phyloP scores from a whole-genome alignment of 106 monocot species.

The Acorus gramineus region DNA sequence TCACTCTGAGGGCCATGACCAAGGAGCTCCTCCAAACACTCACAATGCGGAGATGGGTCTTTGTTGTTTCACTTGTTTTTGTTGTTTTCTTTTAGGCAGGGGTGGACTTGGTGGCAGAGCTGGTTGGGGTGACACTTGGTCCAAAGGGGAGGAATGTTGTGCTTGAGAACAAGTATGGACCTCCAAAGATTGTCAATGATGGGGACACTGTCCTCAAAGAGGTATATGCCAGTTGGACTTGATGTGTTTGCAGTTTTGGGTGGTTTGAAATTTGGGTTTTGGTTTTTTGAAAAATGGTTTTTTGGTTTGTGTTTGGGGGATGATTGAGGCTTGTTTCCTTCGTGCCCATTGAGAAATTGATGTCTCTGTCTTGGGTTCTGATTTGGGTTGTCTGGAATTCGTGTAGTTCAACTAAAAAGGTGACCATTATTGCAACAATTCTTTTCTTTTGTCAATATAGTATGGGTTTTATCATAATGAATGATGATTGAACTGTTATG shows the following conservation, averaged over 20 bases:
- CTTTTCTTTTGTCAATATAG: too few relatives aligned
- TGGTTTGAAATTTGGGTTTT: neutral
- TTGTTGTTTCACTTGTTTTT: neutral
- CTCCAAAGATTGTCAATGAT: constrained; percentile 92
- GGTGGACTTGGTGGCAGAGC: constrained; percentile 69
- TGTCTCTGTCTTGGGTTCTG: too few relatives aligned
- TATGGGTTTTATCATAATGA: too few relatives aligned
- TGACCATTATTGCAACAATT: too few relatives aligned
- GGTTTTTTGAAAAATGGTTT: too few relatives aligned
- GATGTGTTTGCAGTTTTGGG: neutral
- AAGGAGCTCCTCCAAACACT: constrained; percentile 32
- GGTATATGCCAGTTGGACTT: constrained; percentile 16
- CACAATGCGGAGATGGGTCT: neutral
- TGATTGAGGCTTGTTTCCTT: too few relatives aligned
- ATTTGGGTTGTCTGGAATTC: too few relatives aligned
- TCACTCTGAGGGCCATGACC: constrained; percentile 36
- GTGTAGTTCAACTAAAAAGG: too few relatives aligned
- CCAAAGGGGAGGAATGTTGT: constrained; percentile 92
- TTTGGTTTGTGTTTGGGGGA: too few relatives aligned
- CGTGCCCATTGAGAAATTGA: too few relatives aligned
- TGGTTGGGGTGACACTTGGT: constrained; percentile 84
- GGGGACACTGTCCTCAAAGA: constrained; percentile 92
- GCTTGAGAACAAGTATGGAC: constrained; percentile 75
- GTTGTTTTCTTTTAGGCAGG: constrained; percentile 35
- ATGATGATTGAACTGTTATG: too few relatives aligned